Evolutionary conservation across 169 alveolate species (phyloP), one percentile per base, ranked within the genome.

Genomic region (Eimeria maxima): DNA sequence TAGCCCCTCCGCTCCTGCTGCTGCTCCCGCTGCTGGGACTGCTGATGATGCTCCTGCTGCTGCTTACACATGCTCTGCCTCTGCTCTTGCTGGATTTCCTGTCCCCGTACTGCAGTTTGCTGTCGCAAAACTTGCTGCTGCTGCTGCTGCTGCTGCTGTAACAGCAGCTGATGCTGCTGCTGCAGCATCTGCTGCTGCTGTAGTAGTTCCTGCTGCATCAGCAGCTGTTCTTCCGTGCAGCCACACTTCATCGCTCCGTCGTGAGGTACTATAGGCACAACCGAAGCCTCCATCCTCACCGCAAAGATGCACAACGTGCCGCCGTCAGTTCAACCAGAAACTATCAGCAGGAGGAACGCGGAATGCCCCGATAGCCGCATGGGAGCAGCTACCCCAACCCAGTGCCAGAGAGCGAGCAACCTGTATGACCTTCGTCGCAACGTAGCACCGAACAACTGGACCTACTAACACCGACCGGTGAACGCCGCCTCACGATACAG

Each of bases 41-140:
- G 90, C 45, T 81, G 90, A 50, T 50, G 90, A 29, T 86, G 65
- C 81, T 86, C 80, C 93, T 63, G 93, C 93, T 55, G 90, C 71
- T 86, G 93, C 93, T 86, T 69, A 47, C 60, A 50, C 65, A 27
- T 10, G 81, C 65, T 24, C 14, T 63, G 93, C 65, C 69, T 42
- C 80, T 86, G 93, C 53, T 63, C 93, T 44, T 86, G 93, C 63
- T 81, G 71, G 20, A 45, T 20, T n/a, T 81, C 50, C 53, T 50
- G 90, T 33, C 53, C 90, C 7, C 90, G 90, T 73, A 47, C 50
- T 27, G 5, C 33, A 53, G 42, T 73, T 27, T 81, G 74, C 55
- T 81, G 74, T n/a, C 71, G 90, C 6, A 81, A 29, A 24, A 18
- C 71, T 81, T 81, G 74, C 13, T 84, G 74, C 42, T 53, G 76